A percentile compares a stretch with the other conserved stretches of the same genome.
phyloP scores from a whole-genome alignment of 2,329 filamentous ascomycete species.

The Diaporthe citriasiana region DNA sequence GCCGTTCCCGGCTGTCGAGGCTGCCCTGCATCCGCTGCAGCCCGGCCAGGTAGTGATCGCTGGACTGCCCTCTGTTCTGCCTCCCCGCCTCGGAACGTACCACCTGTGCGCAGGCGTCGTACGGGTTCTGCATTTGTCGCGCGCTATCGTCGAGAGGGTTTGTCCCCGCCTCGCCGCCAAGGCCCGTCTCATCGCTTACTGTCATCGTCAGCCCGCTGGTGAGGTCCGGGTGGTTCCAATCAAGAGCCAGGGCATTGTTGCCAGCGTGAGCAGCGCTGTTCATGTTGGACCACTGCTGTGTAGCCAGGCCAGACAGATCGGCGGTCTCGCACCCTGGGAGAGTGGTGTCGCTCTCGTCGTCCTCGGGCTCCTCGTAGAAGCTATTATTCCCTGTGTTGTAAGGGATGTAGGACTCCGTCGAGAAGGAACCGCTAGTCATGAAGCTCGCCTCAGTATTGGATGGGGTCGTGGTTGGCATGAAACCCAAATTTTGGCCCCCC shows the following conservation, averaged over 20 bases:
- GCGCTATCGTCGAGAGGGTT: constrained; percentile 26
- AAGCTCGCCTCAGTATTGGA: constrained; percentile 50
- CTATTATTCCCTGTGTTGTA: constrained; percentile 29
- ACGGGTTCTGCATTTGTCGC: constrained; percentile 38
- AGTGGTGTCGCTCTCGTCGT: constrained; percentile 42
- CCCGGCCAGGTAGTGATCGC: constrained; percentile 34
- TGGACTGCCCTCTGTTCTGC: constrained; percentile 32
- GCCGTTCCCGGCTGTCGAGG: constrained; percentile 6
- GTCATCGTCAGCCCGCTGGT: constrained; percentile 37
- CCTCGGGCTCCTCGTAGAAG: constrained; percentile 41
- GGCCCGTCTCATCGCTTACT: constrained; percentile 33
- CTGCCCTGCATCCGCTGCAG: constrained; percentile 32
- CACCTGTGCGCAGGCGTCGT: constrained; percentile 41
- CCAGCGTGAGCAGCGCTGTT: constrained; percentile 31
- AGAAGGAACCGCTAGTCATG: constrained; percentile 44
- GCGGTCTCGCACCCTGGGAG: constrained; percentile 35
- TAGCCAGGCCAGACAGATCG: constrained; percentile 31
- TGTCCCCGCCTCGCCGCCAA: constrained; percentile 20
- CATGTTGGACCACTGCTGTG: constrained; percentile 40
- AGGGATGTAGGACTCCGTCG: constrained; percentile 49
- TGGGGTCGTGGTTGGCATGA: constrained; percentile 53
- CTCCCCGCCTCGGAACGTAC: constrained; percentile 36
- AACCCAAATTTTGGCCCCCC: constrained; percentile 53
- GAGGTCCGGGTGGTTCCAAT: constrained; percentile 41
- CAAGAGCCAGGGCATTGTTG: constrained; percentile 32